A percentile compares a stretch with the other conserved stretches of the same genome.
These are phyloP conservation scores for Nigrospora osmanthi DNA, from an alignment of 2,329 filamentous ascomycete genomes.

Conservation along the genomic window DNA sequence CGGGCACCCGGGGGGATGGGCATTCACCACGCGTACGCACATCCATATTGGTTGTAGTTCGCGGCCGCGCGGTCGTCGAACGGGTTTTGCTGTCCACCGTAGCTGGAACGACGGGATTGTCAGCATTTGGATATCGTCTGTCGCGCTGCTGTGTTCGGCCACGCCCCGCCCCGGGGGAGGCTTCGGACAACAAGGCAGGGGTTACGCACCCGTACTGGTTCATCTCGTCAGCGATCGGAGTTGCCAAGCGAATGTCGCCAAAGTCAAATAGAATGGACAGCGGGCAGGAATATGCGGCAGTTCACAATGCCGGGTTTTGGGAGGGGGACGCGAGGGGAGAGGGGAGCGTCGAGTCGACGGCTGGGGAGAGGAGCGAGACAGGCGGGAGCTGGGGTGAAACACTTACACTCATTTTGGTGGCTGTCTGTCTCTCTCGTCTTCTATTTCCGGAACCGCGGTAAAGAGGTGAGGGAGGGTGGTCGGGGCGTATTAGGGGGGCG, in stretches of 20 bases:
- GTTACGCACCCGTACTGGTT: constrained; percentile 47
- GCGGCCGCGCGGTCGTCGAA: constrained; percentile 45
- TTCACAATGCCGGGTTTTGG: too few species aligned
- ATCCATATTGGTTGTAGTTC: constrained; percentile 25
- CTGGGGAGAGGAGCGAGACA: constrained; percentile 15
- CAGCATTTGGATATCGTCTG: too few species aligned
- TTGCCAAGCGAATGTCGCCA: not conserved
- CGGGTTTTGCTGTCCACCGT: constrained; percentile 47
- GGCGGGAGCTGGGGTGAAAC: constrained; percentile 20
- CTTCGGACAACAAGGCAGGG: constrained; percentile 1
- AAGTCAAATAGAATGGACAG: constrained; percentile 1
- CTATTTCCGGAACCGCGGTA: not conserved
- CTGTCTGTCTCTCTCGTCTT: not conserved
- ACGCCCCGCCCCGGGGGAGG: constrained; percentile 3
- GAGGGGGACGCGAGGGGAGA: too few species aligned
- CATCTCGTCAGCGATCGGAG: constrained; percentile 28
- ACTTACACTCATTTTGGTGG: constrained; percentile 42
- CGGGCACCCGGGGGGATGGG: too few species aligned
- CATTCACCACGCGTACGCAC: constrained; percentile 19
- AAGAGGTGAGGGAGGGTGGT: not conserved
- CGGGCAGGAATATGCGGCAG: too few species aligned
- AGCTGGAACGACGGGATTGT: constrained; percentile 28
- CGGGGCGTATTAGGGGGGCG: not conserved
- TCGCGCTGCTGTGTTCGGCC: not conserved
- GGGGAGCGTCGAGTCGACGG: not conserved